These are phyloP conservation scores for Calonectria ilicicola DNA, from an alignment of 2,329 filamentous ascomycete genomes.

Conservation along the genomic window DNA sequence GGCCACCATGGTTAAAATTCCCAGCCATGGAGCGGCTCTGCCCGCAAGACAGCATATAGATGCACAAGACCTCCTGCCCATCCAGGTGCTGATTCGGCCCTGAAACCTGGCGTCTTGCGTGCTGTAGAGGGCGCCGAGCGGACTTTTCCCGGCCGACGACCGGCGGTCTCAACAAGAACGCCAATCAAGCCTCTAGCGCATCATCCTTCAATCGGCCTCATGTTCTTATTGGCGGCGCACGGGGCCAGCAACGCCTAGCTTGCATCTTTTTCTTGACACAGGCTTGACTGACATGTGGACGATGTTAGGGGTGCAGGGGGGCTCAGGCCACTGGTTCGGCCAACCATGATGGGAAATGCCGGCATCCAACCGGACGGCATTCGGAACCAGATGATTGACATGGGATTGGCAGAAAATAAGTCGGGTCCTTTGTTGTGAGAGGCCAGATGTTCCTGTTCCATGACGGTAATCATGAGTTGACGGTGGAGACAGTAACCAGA, in stretches of 20 bases:
- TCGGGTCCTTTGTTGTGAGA: neutral
- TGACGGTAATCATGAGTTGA: neutral
- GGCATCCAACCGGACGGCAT: neutral
- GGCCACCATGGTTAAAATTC: neutral
- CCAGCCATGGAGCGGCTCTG: neutral
- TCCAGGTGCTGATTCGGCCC: constrained; percentile 20
- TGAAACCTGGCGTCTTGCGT: constrained; percentile 15
- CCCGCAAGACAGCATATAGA: neutral
- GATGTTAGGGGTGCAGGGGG: constrained; percentile 32
- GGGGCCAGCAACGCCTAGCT: neutral
- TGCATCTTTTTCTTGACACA: constrained; percentile 24
- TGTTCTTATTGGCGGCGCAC: constrained; percentile 27
- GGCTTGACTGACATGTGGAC: constrained; percentile 29
- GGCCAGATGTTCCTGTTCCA: neutral
- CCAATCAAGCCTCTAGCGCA: constrained; percentile 29
- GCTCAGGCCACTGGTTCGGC: constrained; percentile 42
- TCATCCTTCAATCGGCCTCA: neutral
- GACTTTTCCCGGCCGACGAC: constrained; percentile 16
- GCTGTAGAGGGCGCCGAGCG: constrained; percentile 20
- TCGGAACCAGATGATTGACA: neutral
- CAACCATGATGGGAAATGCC: constrained; percentile 18
- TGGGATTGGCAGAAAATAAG: neutral
- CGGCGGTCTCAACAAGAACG: constrained; percentile 21
- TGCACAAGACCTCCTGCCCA: constrained; percentile 30
- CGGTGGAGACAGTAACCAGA: neutral